These are phyloP conservation scores for Clarireedia sp. DNA, from an alignment of 2,329 filamentous ascomycete species.

Conservation along the genomic window DNA sequence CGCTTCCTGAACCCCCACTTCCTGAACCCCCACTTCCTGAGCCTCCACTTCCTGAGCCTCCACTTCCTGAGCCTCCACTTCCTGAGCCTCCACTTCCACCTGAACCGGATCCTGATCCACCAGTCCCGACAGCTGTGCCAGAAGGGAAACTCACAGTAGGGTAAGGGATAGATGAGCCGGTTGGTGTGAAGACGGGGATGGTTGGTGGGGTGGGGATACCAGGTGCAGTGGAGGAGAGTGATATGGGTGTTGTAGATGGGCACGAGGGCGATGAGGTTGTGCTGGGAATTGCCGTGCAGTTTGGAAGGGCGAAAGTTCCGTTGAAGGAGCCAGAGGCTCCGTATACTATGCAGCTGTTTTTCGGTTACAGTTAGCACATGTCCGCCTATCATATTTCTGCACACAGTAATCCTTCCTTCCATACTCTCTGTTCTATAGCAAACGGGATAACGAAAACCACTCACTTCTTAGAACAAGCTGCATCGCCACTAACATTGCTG, in stretches of 20 bases:
- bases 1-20: background rate
- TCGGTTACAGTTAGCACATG: background rate
- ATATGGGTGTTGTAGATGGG: background rate
- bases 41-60: too few relatives aligned
- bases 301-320: conserved; percentile 32
- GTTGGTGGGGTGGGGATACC: background rate
- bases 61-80: background rate
- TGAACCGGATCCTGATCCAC: background rate
- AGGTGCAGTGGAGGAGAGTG: conserved; percentile 1
- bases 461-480: conserved; percentile 41
- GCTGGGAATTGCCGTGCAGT: conserved; percentile 19
- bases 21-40: background rate
- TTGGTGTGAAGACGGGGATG: conserved; percentile 15
- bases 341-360: conserved; percentile 37
- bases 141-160: background rate
- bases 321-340: conserved; percentile 28
- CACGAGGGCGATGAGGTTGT: background rate
- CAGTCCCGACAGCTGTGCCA: conserved; percentile 1
- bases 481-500: conserved; percentile 34
- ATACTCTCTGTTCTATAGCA: too few relatives aligned
- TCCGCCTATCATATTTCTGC: too few relatives aligned
- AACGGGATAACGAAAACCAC: conserved; percentile 1
- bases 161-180: background rate
- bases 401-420: too few relatives aligned
- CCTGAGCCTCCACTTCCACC: background rate